These are phyloP conservation scores for Atkinsonella hypoxylon DNA, from an alignment of 2,329 filamentous ascomycete species.

Conservation along the genomic window DNA sequence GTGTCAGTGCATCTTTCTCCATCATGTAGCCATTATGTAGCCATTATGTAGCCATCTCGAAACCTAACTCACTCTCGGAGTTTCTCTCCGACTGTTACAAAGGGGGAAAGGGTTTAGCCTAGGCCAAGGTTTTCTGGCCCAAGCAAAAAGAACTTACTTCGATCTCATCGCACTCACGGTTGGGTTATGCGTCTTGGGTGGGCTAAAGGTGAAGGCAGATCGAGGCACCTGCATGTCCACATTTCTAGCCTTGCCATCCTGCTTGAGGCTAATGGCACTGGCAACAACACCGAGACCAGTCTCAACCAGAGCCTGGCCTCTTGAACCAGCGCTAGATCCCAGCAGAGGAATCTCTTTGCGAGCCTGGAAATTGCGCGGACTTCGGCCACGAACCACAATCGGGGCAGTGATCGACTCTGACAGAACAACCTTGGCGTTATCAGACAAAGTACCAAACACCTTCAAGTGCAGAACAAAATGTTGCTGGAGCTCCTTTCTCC, in stretches of 20 bases:
- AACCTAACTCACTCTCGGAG: too few species aligned
- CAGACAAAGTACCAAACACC: constrained; percentile 70
- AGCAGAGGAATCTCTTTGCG: constrained; percentile 84
- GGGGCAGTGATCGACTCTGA: constrained; percentile 79
- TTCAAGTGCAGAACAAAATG: constrained; percentile 88
- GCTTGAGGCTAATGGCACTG: constrained; percentile 41
- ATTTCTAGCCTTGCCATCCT: constrained; percentile 37
- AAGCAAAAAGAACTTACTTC: constrained; percentile 33
- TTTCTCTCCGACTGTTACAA: too few species aligned
- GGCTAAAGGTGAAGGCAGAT: constrained; percentile 45
- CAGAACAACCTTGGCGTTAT: constrained; percentile 69
- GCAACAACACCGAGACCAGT: constrained; percentile 49
- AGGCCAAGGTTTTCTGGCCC: too few species aligned
- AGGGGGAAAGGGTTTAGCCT: too few species aligned
- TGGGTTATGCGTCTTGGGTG: constrained; percentile 42
- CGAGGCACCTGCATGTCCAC: constrained; percentile 44
- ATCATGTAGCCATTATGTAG: neutral
- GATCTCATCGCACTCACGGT: constrained; percentile 43
- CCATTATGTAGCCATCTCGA: too few species aligned
- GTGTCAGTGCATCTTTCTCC: constrained; percentile 20
- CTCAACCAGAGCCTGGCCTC: constrained; percentile 63
- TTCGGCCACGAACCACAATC: constrained; percentile 86
- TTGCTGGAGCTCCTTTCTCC: constrained; percentile 88
- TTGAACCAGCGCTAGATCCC: constrained; percentile 61
- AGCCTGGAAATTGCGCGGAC: constrained; percentile 88